Conservation (phyloP, 2,329 filamentous ascomycete genomes). For the Xylariaceae sp. region DNA sequence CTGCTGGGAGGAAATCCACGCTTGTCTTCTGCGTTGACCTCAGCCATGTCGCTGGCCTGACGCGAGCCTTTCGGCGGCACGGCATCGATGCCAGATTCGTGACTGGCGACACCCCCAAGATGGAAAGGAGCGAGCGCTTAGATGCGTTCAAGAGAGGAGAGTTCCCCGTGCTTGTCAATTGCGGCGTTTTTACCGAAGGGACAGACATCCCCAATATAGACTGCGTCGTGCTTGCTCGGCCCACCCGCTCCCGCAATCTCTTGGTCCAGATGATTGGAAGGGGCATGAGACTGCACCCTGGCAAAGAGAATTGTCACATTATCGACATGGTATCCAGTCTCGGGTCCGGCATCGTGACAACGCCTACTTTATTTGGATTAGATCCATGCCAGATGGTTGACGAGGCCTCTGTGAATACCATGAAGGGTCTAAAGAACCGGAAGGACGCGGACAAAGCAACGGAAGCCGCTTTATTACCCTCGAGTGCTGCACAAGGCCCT, state of each 20-base stretch:
- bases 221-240: conserved; percentile 80
- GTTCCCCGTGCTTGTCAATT: conserved; percentile 88
- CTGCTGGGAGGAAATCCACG: conserved; percentile 69
- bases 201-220: conserved; percentile 98
- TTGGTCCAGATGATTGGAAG: conserved; percentile 97
- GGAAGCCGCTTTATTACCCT: conserved; percentile 17
- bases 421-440: conserved; percentile 50
- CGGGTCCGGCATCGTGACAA: conserved; percentile 78
- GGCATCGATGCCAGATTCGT: conserved; percentile 82
- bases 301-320: conserved; percentile 84
- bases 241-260: conserved; percentile 87
- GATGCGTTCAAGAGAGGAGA: conserved; percentile 69
- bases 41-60: conserved; percentile 70
- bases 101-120: conserved; percentile 70
- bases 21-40: conserved; percentile 93
- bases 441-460: conserved; percentile 40
- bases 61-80: conserved; percentile 66
- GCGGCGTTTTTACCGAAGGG: conserved; percentile 93
- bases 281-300: conserved; percentile 76
- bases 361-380: conserved; percentile 87
- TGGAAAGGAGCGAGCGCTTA: conserved; percentile 63
- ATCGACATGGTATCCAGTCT: conserved; percentile 93
- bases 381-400: conserved; percentile 75
- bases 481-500: not conserved
- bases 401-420: conserved; percentile 55